Conservation (phyloP, 192 early-diverging fungal species). For the Backusella liffmaniae region DNA sequence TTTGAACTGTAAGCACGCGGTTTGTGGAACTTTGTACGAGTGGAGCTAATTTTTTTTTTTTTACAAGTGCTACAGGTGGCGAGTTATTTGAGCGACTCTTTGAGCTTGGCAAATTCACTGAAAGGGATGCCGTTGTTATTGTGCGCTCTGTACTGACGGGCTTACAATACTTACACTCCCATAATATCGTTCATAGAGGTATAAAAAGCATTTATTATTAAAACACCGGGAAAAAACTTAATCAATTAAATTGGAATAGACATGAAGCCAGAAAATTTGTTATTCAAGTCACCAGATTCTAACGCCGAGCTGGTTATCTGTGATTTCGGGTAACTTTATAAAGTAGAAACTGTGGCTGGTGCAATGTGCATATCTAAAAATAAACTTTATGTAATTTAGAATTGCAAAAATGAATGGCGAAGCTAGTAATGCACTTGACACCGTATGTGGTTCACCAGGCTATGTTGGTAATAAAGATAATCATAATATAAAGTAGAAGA, state of each 20-base stretch:
- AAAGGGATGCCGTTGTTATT: conserved; percentile 76
- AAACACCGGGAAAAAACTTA: background rate
- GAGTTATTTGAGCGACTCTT: conserved; percentile 87
- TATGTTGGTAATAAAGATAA: conserved; percentile 46
- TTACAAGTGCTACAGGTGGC: conserved; percentile 66
- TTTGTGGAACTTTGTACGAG: background rate
- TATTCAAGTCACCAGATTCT: conserved; percentile 63
- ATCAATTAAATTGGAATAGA: conserved; percentile 35
- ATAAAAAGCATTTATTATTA: background rate
- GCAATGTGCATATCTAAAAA: background rate
- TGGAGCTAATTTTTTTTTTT: background rate
- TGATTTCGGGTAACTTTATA: conserved; percentile 68
- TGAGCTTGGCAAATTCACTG: conserved; percentile 76
- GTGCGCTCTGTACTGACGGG: conserved; percentile 73
- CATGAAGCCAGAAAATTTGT: conserved; percentile 86
- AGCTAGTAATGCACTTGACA: conserved; percentile 61
- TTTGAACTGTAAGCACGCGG: conserved; percentile 62
- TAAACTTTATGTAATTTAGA: conserved; percentile 23
- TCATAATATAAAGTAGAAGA: background rate
- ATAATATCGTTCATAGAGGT: conserved; percentile 86
- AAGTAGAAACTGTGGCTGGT: background rate
- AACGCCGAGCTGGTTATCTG: conserved; percentile 79
- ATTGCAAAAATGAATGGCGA: conserved; percentile 66
- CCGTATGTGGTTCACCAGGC: conserved; percentile 86
- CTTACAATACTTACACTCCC: conserved; percentile 81